Evolutionary conservation across 2,329 filamentous ascomycete genomes (phyloP), one percentile per base, ranked within the genome.

Genomic region (Ceratocystis albifundus): DNA sequence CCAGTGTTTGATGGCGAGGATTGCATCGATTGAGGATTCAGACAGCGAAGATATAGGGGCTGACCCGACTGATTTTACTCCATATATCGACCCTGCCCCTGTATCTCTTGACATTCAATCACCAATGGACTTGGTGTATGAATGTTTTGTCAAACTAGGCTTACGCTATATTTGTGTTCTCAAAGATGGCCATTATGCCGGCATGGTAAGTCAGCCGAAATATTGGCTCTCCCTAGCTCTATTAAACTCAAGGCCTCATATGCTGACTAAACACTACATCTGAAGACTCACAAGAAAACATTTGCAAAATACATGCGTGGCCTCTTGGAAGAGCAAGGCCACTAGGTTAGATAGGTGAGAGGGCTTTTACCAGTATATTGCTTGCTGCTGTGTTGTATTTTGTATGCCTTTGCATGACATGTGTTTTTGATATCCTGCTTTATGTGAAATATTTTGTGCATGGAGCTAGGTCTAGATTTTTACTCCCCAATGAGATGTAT

Each of bases 241-340:
- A 25, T 53, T 5, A 25, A 63, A 62, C 15, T 8, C 15, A 36
- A 22, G 10, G 32, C 64, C n/a, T 61, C 4, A 32, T 6, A 64
- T 62, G 30, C 50, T 48, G 22, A n/a, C 55, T 46, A 59, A 10
- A 25, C 3, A 8, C n/a, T 20, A 2, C 17, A 30, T 5, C 15
- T 30, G 20, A 41, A 89, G 87, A 84, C 88, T 63, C 94, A 99
- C 76, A 97, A 97, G 79, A 99, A 99, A 79, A 87, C 86, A 3
- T 97, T 99, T 78, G 93, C 96, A 68, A 92, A 90, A 75, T 96
- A 96, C 74, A 88, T 96, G 76, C 90, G 92, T 70, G 88, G 95
- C 72, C 77, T 92, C 59, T 89, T 94, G 73, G 81, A 87, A 70
- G 73, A 78, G 63, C 71, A 76, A 45, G 66, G 68, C 10, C 65